Base-by-base conservation (phyloP, 495 filamentous ascomycete genomes). In the Apodospora peruviana region DNA sequence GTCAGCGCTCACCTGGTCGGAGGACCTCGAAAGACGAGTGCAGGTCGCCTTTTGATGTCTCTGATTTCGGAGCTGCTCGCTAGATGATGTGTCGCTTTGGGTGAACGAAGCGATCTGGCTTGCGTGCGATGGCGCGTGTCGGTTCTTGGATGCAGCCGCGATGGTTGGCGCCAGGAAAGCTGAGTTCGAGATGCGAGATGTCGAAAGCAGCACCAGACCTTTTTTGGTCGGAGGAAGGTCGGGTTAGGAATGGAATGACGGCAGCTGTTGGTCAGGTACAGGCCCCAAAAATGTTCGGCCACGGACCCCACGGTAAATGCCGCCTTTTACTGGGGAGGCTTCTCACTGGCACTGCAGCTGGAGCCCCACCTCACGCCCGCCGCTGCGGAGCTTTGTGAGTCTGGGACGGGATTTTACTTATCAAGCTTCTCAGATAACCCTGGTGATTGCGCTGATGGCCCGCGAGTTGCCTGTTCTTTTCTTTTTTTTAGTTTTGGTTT, bases 11-110 rank as follows among this genome's bases (percentile, higher is more conserved):
- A 36, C 48, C 51, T 36, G 48, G 25, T 51, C 36, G 36, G 38
- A 46, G 51, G 49, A 61, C 50, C 43, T 47, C 48, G 39, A 47
- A 57, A 58, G 60, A 58, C 65, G 62, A 61, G 65, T 66, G 65
- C 65, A 68, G 65, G 65, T 62, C 62, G 62, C 45, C 60, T 52
- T 50, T 24, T 24, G 45, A 25, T 39, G 46, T 55, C 52, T 47
- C 34, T 29, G 41, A 40, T 44, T 23, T 55, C 48, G 49, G 48
- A 40, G 27, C 23, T 43, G 35, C 24, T 34, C 17, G 17, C 16
- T 27, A 37, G 21, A 29, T 5, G 3, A 16, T 14, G 40, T 16
- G 34, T 11, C 20, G 34, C 25, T 18, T 20, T 5, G 12, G 34
- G 21, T 16, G 18, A 43, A 42, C 4, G 25, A 34, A 18, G 43